Base-by-base conservation (phyloP, 2,329 filamentous ascomycete genomes). In the Sporothrix brunneoviolacea region DNA sequence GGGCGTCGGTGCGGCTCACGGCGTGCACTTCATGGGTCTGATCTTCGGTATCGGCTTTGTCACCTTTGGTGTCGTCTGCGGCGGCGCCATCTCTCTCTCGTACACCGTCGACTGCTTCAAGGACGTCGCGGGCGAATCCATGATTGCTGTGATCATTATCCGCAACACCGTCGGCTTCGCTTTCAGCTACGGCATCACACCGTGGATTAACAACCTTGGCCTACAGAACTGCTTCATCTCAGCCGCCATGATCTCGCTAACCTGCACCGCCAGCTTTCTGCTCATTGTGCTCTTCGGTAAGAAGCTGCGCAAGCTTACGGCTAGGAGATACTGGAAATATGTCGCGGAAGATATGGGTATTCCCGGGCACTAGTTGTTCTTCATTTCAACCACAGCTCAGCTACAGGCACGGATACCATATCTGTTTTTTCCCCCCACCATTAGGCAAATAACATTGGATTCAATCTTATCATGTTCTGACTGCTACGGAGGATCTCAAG, bases 1-100 rank as follows among this genome's bases (percentile, higher is more conserved):
- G 72, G 74, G 74, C 30, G 70, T 76, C 1, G 73, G 73, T 4
- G 70, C 71, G 3, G 65, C 66, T 37, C 59, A 69, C 47, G 44
- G 59, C 4, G 57, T 71, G 5, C 69, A 72, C 45, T 74, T 68
- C 67, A 64, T 68, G 33, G 70, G 68, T 7, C 62, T 68, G 18
- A 61, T 70, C 5, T 58, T 70, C 39, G 68, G 65, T 0, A 66
- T 71, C 59, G 69, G 68, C 19, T 63, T 69, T 32, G 62, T 72
- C 4, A 66, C 65, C 3, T 61, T 66, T 48, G 66, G 67, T 13
- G 65, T 65, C 42, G 65, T 67, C 4, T 55, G 69, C n/a, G 69
- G 68, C 13, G 58, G 68, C 10, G 65, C 64, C 22, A 54, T 71
- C 15, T 64, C 62, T 36, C 60, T 72, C n/a, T 63, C 65, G 7